Evolutionary conservation across 768 basidiomycete species (phyloP).

Genomic region (Fomitopsis serialis): DNA sequence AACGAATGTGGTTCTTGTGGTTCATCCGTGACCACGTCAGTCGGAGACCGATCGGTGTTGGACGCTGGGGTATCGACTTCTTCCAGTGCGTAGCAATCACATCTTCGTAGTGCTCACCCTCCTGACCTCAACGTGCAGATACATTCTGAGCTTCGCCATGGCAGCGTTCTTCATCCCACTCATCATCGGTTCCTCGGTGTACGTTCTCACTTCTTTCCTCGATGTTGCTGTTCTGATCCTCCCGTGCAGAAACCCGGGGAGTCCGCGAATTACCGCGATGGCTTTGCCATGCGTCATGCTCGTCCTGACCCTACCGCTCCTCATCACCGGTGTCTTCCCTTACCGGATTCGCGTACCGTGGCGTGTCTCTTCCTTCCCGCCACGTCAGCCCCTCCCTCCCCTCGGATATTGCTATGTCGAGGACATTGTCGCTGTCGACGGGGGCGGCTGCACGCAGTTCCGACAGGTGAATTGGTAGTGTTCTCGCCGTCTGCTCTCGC

Average conservation of each 20-base stretch:
- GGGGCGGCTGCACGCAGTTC: slow-evolving; percentile 25
- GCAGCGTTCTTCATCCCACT: slow-evolving; percentile 24
- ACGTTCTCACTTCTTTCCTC: slow-evolving; percentile 3
- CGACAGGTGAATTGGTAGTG: not conserved
- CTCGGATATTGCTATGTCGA: slow-evolving; percentile 25
- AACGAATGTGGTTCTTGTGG: slow-evolving; percentile 21
- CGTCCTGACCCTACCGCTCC: slow-evolving; percentile 20
- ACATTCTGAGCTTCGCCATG: slow-evolving; percentile 18
- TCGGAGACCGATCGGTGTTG: slow-evolving; percentile 23
- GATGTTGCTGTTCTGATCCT: not conserved
- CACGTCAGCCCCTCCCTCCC: slow-evolving; percentile 21
- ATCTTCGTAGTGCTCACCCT: not conserved
- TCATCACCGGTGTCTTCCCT: slow-evolving; percentile 23
- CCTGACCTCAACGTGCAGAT: not conserved
- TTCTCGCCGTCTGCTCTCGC: not conserved
- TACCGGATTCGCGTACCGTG: slow-evolving; percentile 21
- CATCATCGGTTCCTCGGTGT: slow-evolving; percentile 26
- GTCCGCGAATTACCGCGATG: slow-evolving; percentile 21
- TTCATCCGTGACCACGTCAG: slow-evolving; percentile 17
- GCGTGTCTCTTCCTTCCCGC: slow-evolving; percentile 26
- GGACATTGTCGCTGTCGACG: slow-evolving; percentile 28
- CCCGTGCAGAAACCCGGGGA: slow-evolving; percentile 18
- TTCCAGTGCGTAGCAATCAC: slow-evolving; percentile 17
- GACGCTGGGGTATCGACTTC: slow-evolving; percentile 23
- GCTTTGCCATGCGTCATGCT: slow-evolving; percentile 25